phyloP scores from a whole-genome alignment of 169 alveolate genomes.

The Cryptosporidium ubiquitum region DNA sequence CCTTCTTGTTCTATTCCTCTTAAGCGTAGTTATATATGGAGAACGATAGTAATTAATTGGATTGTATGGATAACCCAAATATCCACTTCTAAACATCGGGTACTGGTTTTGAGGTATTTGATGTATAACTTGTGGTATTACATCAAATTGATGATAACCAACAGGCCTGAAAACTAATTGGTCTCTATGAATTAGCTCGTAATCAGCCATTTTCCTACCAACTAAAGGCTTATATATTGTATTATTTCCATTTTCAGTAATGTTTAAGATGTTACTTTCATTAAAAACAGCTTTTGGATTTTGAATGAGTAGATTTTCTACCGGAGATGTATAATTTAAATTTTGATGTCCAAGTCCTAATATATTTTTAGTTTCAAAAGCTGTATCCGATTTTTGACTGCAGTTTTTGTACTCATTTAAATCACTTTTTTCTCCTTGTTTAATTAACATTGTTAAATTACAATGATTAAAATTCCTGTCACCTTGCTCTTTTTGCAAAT shows the following conservation, averaged over 20 bases:
- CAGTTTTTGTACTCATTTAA: background rate
- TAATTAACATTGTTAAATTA: background rate
- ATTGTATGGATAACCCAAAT: conserved; percentile 24
- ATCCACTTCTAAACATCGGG: conserved; percentile 38
- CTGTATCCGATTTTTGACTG: no score
- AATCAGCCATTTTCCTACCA: conserved; percentile 23
- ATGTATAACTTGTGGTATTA: conserved; percentile 9
- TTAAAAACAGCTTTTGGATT: background rate
- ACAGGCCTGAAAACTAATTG: background rate
- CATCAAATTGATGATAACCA: conserved; percentile 20
- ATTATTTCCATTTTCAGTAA: background rate
- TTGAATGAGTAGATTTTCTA: background rate
- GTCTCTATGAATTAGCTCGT: conserved; percentile 17
- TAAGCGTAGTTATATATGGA: conserved; percentile 22
- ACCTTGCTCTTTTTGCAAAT: background rate
- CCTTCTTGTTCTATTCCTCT: conserved; percentile 5
- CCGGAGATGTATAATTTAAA: background rate
- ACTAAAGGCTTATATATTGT: background rate
- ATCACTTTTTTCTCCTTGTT: background rate
- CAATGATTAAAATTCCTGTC: no score
- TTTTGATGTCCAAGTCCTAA: background rate
- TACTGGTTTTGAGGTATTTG: conserved; percentile 35
- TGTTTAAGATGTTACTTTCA: background rate
- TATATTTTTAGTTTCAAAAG: no score
- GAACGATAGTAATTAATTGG: conserved; percentile 35